These are phyloP conservation scores for Athelia sp. DNA, from an alignment of 1,284 basidiomycete genomes.

Conservation along the genomic window DNA sequence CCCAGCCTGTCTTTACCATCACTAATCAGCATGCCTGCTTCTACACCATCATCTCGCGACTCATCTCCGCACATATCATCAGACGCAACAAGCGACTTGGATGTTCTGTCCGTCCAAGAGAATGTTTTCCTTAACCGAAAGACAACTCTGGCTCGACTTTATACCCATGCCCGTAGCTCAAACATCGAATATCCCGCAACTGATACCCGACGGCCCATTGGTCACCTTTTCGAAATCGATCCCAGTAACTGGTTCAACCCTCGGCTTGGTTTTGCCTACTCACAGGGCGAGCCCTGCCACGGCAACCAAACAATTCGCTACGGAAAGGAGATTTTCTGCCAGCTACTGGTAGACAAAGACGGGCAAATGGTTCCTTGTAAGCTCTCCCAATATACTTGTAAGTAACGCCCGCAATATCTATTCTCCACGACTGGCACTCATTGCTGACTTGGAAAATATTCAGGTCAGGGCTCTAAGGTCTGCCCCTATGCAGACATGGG, in stretches of 20 bases:
- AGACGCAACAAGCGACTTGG: too few relatives aligned
- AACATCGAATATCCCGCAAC: slow-evolving; percentile 7
- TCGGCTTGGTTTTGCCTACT: slow-evolving; percentile 5
- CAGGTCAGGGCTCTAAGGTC: slow-evolving; percentile 17
- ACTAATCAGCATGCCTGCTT: too few relatives aligned
- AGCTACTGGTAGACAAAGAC: background rate
- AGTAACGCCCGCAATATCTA: too few relatives aligned
- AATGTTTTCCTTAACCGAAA: background rate
- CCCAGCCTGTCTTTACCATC: too few relatives aligned
- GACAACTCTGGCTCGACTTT: background rate
- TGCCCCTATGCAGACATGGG: slow-evolving; percentile 7
- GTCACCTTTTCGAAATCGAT: slow-evolving; percentile 9
- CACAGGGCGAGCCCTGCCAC: slow-evolving; percentile 5
- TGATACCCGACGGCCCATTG: background rate
- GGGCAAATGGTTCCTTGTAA: background rate
- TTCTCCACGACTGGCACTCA: background rate
- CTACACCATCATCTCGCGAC: too few relatives aligned
- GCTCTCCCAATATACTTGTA: background rate
- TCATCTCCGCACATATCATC: too few relatives aligned
- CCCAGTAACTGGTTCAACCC: slow-evolving; percentile 6
- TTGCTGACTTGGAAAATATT: background rate
- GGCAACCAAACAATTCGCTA: too few relatives aligned
- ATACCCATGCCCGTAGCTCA: background rate
- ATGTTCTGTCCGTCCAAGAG: background rate
- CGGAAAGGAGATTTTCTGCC: background rate